A percentile compares a stretch with the other conserved stretches of the same genome.
Evolutionary conservation across 805 yeast species (phyloP).

Genomic region (Zygoascus biomembranicola): DNA sequence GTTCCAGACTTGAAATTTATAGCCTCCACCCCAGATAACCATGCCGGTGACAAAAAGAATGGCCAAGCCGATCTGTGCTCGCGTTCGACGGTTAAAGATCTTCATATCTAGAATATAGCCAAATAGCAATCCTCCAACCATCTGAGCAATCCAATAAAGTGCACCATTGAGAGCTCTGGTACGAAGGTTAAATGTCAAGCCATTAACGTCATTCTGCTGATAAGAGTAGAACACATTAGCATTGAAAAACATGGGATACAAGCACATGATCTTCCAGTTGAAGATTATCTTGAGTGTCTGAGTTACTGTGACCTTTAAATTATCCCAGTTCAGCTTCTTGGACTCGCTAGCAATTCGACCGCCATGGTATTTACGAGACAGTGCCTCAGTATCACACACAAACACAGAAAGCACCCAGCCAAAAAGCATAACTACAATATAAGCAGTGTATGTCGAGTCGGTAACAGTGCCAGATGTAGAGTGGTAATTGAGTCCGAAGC

Average conservation of each 20-base stretch:
- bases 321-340: slow-evolving; percentile 30
- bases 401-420: slow-evolving; percentile 40
- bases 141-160: slow-evolving; percentile 54
- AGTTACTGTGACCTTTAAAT: slow-evolving; percentile 29
- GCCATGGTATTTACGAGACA: slow-evolving; percentile 36
- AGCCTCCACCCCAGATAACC: slow-evolving; percentile 56
- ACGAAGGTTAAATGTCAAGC: slow-evolving; percentile 46
- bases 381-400: slow-evolving; percentile 39
- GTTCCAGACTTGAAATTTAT: slow-evolving; percentile 33
- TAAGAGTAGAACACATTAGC: slow-evolving; percentile 63
- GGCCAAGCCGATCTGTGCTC: slow-evolving; percentile 39
- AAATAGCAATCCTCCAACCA: slow-evolving; percentile 45
- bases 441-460: slow-evolving; percentile 47
- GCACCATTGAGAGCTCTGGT: slow-evolving; percentile 56
- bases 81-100: slow-evolving; percentile 32
- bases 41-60: slow-evolving; percentile 34
- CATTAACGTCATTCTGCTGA: slow-evolving; percentile 52
- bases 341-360: slow-evolving; percentile 18
- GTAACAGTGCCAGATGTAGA: slow-evolving; percentile 29
- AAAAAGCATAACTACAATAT: slow-evolving; percentile 40
- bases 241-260: slow-evolving; percentile 55
- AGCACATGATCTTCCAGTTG: slow-evolving; percentile 38
- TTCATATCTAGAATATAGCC: slow-evolving; percentile 43
- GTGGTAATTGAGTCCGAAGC: slow-evolving; percentile 42
- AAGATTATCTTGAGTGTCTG: slow-evolving; percentile 26